phyloP scores from a whole-genome alignment of 805 yeast species.

The Zygosaccharomyces bisporus region DNA sequence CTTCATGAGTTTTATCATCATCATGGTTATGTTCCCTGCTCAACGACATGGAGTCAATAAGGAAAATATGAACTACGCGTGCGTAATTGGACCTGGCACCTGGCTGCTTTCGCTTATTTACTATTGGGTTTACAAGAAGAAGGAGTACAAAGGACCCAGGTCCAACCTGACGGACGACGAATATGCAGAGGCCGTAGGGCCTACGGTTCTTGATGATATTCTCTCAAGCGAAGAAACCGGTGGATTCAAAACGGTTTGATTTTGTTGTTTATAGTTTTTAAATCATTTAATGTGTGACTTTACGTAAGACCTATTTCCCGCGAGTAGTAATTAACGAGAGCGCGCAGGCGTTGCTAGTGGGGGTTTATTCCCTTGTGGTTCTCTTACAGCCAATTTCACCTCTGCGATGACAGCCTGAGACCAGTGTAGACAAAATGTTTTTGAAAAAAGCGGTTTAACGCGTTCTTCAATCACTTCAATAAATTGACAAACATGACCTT shows the following conservation, averaged over 20 bases:
- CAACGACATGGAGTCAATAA: constrained; percentile 34
- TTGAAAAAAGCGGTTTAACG: too few relatives aligned
- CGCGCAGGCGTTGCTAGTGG: too few relatives aligned
- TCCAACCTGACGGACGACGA: constrained; percentile 28
- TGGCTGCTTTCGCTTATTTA: constrained; percentile 52
- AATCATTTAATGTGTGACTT: not conserved
- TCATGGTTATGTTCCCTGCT: constrained; percentile 60
- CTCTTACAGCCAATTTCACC: too few relatives aligned
- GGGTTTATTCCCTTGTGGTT: too few relatives aligned
- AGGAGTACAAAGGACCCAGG: constrained; percentile 54
- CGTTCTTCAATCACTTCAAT: too few relatives aligned
- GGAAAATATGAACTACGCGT: constrained; percentile 61
- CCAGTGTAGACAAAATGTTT: too few relatives aligned
- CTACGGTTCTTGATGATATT: constrained; percentile 16
- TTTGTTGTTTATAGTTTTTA: not conserved
- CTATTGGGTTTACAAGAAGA: constrained; percentile 49
- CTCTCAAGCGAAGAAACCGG: constrained; percentile 4
- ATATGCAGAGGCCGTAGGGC: constrained; percentile 25
- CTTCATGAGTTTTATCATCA: constrained; percentile 50
- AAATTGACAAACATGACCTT: too few relatives aligned
- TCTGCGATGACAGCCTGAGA: too few relatives aligned
- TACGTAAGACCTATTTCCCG: too few relatives aligned
- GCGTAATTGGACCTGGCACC: constrained; percentile 54
- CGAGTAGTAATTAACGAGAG: too few relatives aligned
- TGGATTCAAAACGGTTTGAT: constrained; percentile 3